Evolutionary conservation across 768 basidiomycete genomes (phyloP), one percentile per base, ranked within the genome.

Genomic region (Xanthoconium purpureum): DNA sequence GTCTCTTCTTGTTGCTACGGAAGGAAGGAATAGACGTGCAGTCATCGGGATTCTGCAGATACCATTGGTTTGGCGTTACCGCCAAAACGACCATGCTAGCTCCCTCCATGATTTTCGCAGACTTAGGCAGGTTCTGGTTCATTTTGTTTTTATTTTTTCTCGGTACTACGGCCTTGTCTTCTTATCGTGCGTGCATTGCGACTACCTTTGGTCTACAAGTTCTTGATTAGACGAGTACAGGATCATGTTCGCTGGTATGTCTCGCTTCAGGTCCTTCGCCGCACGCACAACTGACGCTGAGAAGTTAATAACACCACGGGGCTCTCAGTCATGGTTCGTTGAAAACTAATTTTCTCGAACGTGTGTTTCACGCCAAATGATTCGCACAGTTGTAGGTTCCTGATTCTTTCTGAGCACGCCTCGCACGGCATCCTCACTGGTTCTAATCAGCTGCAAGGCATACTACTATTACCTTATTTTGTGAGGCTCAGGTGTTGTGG

Each of bases 81-180:
- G 14, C 40, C 50, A 17, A 20, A 39, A 47, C 17, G 11, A 28
- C 14, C 28, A 52, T 7, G 3, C 32, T 30, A 11, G 20, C n/a
- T 33, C 50, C 15, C 40, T 5, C 24, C 15, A 2, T 7, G 8
- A 13, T 20, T n/a, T 40, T 32, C 45, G 30, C 14, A 56, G 36
- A 35, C 14, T 32, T n/a, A 60, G 52, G 20, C 58, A n/a, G 20
- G 13, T 52, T 15, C 14, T 68, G 32, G 12, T 68, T n/a, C 52
- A 33, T 33, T 15, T 52, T 2, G 52, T 67, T 29, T 67, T 66
- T 46, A 40, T 68, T 29, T 63, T 67, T 35, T 50, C 64, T 20
- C 63, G 66, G 20, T 67, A 68, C 46, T 67, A 67, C 18, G 66
- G 66, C 13, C 38, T 66, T 32, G n/a, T 68, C 29, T 67, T 54